These are phyloP conservation scores for Blastomyces silverae DNA, from an alignment of 2,329 filamentous ascomycete species.

Conservation along the genomic window DNA sequence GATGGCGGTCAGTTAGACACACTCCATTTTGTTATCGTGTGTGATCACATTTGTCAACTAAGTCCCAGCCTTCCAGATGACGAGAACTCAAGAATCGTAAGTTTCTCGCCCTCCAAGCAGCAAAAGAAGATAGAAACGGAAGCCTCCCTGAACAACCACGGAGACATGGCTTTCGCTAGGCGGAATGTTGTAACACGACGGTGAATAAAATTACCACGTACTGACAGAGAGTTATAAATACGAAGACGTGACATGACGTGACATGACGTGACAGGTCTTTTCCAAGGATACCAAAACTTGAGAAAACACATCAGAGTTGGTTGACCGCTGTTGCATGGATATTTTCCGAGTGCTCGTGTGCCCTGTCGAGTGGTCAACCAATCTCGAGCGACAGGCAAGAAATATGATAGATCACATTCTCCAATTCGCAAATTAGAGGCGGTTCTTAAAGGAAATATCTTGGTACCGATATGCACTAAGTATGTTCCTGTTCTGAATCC, in stretches of 20 bases:
- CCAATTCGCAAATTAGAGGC: too few relatives aligned
- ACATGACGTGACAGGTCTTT: not conserved
- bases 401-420: not conserved
- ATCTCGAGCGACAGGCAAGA: not conserved
- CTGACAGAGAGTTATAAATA: not conserved
- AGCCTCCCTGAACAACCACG: not conserved
- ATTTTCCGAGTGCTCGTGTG: not conserved
- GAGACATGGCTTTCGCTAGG: not conserved
- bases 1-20: not conserved
- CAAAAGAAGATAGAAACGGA: not conserved
- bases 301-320: not conserved
- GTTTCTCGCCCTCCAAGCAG: not conserved
- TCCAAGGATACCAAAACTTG: conserved; percentile 4
- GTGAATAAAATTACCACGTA: not conserved
- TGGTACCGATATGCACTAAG: too few relatives aligned
- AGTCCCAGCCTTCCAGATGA: not conserved
- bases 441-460: too few relatives aligned
- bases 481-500: too few relatives aligned
- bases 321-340: not conserved
- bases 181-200: not conserved
- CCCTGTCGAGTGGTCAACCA: not conserved
- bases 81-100: not conserved
- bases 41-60: not conserved
- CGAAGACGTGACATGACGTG: not conserved
- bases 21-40: not conserved